Percentiles rank a stretch among this genome's conserved stretches.
phyloP scores from a whole-genome alignment of 805 yeast genomes.

The Candida orba region DNA sequence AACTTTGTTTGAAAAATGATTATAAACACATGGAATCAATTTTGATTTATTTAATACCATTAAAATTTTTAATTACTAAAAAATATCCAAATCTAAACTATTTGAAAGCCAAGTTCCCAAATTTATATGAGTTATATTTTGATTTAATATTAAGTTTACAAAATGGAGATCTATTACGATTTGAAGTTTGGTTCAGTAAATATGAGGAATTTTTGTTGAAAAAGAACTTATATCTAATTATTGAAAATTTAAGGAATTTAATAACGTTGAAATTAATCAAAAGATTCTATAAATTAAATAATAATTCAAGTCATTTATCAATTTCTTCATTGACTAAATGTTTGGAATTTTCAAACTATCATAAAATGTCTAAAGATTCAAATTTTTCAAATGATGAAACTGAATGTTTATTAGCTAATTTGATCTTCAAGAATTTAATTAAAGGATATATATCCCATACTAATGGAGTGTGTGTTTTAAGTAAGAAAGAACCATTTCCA shows the following conservation, averaged over 20 bases:
- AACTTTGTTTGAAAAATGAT: conserved; percentile 11
- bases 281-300: conserved; percentile 23
- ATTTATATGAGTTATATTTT: conserved; percentile 36
- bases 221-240: conserved; percentile 52
- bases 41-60: conserved; percentile 55
- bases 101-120: conserved; percentile 34
- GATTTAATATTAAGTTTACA: conserved; percentile 23
- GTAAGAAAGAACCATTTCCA: conserved; percentile 73
- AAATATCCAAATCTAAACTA: conserved; percentile 37
- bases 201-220: conserved; percentile 46
- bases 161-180: conserved; percentile 49
- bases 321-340: conserved; percentile 38
- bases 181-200: conserved; percentile 36
- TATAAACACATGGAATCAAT: conserved; percentile 31
- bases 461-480: conserved; percentile 63
- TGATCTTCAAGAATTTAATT: conserved; percentile 51
- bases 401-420: conserved; percentile 63
- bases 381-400: conserved; percentile 37
- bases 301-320: conserved; percentile 25
- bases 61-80: conserved; percentile 43
- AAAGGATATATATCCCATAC: conserved; percentile 82
- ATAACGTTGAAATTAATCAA: conserved; percentile 47
- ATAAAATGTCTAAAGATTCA: conserved; percentile 11
- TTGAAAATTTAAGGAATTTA: conserved; percentile 43
- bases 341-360: conserved; percentile 28